Evolutionary conservation across 768 basidiomycete genomes (phyloP), one percentile per base, ranked within the genome.

Genomic region (Mycena vulgaris): DNA sequence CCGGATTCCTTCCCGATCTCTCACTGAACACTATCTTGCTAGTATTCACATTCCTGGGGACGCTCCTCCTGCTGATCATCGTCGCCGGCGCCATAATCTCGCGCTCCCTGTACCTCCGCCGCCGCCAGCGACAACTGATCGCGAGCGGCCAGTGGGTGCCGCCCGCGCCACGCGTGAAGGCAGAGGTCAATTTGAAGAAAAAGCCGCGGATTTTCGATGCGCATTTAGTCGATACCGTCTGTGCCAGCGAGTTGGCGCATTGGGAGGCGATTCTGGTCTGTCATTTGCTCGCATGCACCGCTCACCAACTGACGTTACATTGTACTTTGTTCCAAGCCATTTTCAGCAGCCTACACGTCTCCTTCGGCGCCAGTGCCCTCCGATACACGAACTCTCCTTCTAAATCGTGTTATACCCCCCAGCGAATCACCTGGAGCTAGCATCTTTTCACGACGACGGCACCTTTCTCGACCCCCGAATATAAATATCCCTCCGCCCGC

Each of bases 21-120:
- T 1, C 3, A 19, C 35, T 64, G 28, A 30, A 31, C 31, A 51
- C 3, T 23, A 5, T 2, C 25, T 21, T 6, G 17, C 42, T 9
- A 67, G 66, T 67, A 60, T 67, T 67, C 58, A 67, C 66, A 19
- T 67, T 67, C 57, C 57, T 67, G 21, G 48, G 35, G 1, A 67
- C 66, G n/a, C 48, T 67, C 2, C 27, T 67, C 31, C 49, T 67
- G 6, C 51, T 67, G 11, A 51, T 5, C 16, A 17, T 60, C 21
- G 35, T 60, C 58, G 51, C 66, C 10, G 57, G 39, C n/a, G 30
- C 21, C 3, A 51, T 67, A 37, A 19, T 60, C 49, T 40, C 39
- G 17, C 66, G 66, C 30, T 60, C 66, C 16, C 25, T 60, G 4
- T 67, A 67, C 39, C 37, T 67, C 14, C 66, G 66, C 2, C 66